These are phyloP conservation scores for Fusarium robinianum DNA, from an alignment of 2,329 filamentous ascomycete species.

Conservation along the genomic window DNA sequence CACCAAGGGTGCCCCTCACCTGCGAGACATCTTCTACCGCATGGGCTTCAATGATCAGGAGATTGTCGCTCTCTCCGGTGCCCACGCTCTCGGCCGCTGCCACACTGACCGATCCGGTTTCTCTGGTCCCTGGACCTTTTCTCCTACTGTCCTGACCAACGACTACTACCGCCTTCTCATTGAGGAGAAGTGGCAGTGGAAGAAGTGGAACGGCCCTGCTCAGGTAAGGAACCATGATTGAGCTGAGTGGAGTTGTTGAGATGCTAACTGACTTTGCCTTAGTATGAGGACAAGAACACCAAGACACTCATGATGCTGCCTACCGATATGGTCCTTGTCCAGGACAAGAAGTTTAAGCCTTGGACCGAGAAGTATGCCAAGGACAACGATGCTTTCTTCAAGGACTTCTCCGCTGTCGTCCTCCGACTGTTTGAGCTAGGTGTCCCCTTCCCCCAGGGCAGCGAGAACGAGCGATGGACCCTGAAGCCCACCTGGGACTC, in stretches of 20 bases:
- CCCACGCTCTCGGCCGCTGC: conserved; percentile 86
- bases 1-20: conserved; percentile 75
- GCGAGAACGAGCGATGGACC: conserved; percentile 59
- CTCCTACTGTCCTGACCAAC: conserved; percentile 88
- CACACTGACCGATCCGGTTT: conserved; percentile 88
- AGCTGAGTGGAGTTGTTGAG: neutral
- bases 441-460: conserved; percentile 77
- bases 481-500: conserved; percentile 62
- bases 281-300: conserved; percentile 85
- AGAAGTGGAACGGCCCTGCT: conserved; percentile 89
- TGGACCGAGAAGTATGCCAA: conserved; percentile 87
- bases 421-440: conserved; percentile 90
- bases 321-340: conserved; percentile 82
- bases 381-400: conserved; percentile 90
- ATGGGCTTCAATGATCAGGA: conserved; percentile 99
- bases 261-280: conserved; percentile 12
- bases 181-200: conserved; percentile 89
- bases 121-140: conserved; percentile 90
- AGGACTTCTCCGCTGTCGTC: conserved; percentile 81
- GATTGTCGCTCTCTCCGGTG: conserved; percentile 87
- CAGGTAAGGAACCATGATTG: conserved; percentile 50
- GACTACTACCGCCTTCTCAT: conserved; percentile 90
- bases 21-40: conserved; percentile 89
- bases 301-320: conserved; percentile 98
- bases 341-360: conserved; percentile 84